Conservation (phyloP, 768 basidiomycete genomes). For the Leucosporidium creatinivorum region DNA sequence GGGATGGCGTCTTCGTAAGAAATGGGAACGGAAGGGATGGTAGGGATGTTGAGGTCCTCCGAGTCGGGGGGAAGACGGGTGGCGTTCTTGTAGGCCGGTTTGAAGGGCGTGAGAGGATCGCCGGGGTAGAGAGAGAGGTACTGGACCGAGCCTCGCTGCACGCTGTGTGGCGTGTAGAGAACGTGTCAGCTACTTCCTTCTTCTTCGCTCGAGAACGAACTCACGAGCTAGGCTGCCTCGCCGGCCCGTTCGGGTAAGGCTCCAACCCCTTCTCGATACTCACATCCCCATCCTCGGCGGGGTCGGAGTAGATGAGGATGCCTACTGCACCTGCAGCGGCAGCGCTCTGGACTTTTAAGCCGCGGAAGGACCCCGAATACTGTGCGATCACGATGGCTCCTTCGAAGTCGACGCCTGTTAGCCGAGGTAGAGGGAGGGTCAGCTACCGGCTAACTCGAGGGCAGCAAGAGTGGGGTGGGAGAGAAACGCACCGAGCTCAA, state of each 20-base stretch:
- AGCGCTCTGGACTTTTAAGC: slow-evolving; percentile 80
- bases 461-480: neutral
- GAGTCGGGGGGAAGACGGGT: slow-evolving; percentile 46
- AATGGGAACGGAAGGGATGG: slow-evolving; percentile 80
- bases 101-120: slow-evolving; percentile 74
- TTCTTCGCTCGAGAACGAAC: neutral
- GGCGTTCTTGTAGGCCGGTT: slow-evolving; percentile 75
- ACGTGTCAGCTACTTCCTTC: neutral
- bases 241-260: slow-evolving; percentile 73
- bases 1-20: slow-evolving; percentile 74
- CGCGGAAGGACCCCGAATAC: slow-evolving; percentile 67
- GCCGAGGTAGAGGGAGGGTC: neutral
- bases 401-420: slow-evolving; percentile 59
- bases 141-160: slow-evolving; percentile 78
- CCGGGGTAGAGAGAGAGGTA: slow-evolving; percentile 56
- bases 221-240: slow-evolving; percentile 64
- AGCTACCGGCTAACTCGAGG: neutral
- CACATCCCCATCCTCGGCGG: slow-evolving; percentile 34
- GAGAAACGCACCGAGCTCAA: slow-evolving; percentile 46
- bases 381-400: slow-evolving; percentile 72
- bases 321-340: slow-evolving; percentile 32
- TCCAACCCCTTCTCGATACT: slow-evolving; percentile 18
- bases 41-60: slow-evolving; percentile 51
- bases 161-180: slow-evolving; percentile 37
- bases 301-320: slow-evolving; percentile 36